These are phyloP conservation scores for Macrotyloma uniflorum DNA, from an alignment of 306 rosid species.

Conservation along the genomic window DNA sequence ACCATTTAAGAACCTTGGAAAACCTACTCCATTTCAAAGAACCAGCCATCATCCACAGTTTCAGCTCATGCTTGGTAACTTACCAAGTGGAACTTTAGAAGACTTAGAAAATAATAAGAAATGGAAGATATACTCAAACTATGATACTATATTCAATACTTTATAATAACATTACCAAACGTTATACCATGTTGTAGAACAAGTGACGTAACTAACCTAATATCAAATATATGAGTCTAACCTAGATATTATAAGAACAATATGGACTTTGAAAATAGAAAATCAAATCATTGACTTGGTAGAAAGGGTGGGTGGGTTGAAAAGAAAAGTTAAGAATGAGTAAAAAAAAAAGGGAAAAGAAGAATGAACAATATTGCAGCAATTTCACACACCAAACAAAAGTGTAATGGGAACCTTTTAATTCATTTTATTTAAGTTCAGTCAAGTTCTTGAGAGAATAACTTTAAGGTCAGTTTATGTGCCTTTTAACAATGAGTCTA, in stretches of 20 bases:
- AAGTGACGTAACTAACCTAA: neutral
- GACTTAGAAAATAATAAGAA: neutral
- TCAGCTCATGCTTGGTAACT: neutral
- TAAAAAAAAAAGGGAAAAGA: too few relatives aligned
- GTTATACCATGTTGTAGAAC: neutral
- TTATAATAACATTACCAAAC: too few relatives aligned
- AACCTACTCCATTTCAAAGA: neutral
- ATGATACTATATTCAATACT: neutral
- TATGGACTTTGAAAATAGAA: neutral
- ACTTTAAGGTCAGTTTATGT: neutral
- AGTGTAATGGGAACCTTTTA: neutral
- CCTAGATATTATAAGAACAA: neutral
- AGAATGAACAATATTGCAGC: neutral
- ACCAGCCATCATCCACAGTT: neutral
- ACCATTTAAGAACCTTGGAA: neutral
- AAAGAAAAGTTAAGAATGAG: neutral
- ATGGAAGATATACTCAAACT: neutral
- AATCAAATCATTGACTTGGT: neutral
- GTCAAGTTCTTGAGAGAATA: neutral
- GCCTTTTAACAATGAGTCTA: neutral
- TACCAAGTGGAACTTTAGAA: neutral
- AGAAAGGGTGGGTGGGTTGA: neutral
- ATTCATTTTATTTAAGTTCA: neutral
- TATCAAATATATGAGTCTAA: neutral
- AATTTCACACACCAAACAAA: neutral